Conservation (phyloP, 495 filamentous ascomycete genomes). For the Penicillium arizonense region DNA sequence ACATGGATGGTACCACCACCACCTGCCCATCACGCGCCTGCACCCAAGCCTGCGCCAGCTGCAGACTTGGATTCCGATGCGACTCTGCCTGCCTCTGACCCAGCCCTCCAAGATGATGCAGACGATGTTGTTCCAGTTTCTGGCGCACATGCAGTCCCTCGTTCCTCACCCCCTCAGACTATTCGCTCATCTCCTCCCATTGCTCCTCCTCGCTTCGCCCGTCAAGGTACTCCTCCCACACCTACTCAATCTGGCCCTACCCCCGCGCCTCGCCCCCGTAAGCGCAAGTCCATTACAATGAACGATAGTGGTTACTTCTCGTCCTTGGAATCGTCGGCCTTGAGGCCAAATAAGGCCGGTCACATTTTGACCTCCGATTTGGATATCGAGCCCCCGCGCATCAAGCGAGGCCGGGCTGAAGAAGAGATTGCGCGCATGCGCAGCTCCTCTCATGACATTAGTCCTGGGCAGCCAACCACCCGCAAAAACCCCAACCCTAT, state of each 20-base stretch:
- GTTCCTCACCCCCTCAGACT: constrained; percentile 59
- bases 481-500: constrained; percentile 39
- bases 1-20: constrained; percentile 43
- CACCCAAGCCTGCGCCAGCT: constrained; percentile 23
- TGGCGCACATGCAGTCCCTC: constrained; percentile 38
- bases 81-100: constrained; percentile 87
- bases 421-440: constrained; percentile 94
- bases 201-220: constrained; percentile 57
- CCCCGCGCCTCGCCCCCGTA: constrained; percentile 56
- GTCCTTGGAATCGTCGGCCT: constrained; percentile 91
- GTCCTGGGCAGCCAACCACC: constrained; percentile 65
- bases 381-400: constrained; percentile 68
- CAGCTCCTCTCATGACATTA: constrained; percentile 83
- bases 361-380: constrained; percentile 68
- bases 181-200: constrained; percentile 90
- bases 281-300: constrained; percentile 72
- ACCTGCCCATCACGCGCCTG: constrained; percentile 20
- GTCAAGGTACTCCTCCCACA: constrained; percentile 75
- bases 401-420: constrained; percentile 87
- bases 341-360: constrained; percentile 61
- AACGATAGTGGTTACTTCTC: constrained; percentile 98
- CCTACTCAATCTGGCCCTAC: constrained; percentile 56
- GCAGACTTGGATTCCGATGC: constrained; percentile 86
- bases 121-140: constrained; percentile 42
- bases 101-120: constrained; percentile 63